Percentiles rank a stretch among this genome's conserved stretches.
phyloP scores from a whole-genome alignment of 208 protist species.

The Acanthamoeba polyphaga region DNA sequence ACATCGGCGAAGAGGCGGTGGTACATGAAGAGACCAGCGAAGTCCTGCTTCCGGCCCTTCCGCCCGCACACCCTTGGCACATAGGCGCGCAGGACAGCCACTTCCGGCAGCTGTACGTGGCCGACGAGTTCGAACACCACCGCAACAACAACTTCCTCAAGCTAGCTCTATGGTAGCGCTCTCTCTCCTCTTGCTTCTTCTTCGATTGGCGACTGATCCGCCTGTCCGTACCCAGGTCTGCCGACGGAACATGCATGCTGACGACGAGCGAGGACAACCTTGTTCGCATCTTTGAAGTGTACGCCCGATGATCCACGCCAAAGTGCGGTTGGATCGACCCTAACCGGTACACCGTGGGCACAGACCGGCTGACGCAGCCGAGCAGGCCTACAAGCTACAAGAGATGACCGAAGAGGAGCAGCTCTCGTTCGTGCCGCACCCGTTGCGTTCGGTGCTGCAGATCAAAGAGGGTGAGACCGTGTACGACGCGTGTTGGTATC shows the following conservation, averaged over 20 bases:
- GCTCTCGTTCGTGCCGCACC: not conserved
- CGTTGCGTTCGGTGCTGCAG: not conserved
- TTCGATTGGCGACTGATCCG: not conserved
- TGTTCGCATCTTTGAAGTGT: constrained; percentile 66
- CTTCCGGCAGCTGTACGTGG: constrained; percentile 33
- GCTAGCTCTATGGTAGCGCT: not conserved
- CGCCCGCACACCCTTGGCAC: constrained; percentile 32
- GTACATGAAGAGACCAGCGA: not conserved
- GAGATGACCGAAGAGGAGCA: constrained; percentile 21
- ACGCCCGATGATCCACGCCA: not conserved
- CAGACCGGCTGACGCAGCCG: not conserved
- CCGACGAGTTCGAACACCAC: constrained; percentile 9
- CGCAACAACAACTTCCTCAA: constrained; percentile 59
- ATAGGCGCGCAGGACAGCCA: not conserved
- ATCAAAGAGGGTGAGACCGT: constrained; percentile 57
- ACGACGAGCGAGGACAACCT: constrained; percentile 60
- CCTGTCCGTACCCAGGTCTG: not conserved
- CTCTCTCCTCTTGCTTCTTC: not conserved
- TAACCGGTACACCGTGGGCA: not conserved
- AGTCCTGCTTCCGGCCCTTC: not conserved
- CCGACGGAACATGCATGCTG: constrained; percentile 33
- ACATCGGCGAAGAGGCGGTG: not conserved
- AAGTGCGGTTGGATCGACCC: not conserved
- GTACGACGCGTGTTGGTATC: constrained; percentile 58
- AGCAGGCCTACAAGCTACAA: not conserved